phyloP scores from a whole-genome alignment of 2,329 filamentous ascomycete species.

The Dendrostoma leiphaemia region DNA sequence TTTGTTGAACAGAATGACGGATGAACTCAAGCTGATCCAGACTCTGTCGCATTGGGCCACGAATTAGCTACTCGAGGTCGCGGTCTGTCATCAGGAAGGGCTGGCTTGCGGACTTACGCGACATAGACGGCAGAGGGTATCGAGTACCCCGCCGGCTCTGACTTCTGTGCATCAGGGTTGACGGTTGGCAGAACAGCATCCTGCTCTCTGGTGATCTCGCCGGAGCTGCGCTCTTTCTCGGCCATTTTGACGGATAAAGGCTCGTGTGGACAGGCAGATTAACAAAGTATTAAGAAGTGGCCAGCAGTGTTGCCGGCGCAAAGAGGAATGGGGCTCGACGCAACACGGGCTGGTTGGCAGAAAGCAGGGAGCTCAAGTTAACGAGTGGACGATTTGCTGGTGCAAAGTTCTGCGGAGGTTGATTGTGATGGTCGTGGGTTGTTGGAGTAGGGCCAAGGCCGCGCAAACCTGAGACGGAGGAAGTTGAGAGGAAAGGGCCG shows the following conservation, averaged over 20 bases:
- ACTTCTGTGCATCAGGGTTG: slow-evolving; percentile 74
- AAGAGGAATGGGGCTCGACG: neutral
- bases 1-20: slow-evolving; percentile 99
- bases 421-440: neutral
- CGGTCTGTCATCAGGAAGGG: neutral
- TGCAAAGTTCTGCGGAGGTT: no score
- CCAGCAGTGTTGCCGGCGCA: slow-evolving; percentile 3
- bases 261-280: neutral
- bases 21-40: slow-evolving; percentile 91
- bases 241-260: slow-evolving; percentile 47
- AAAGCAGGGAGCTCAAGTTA: slow-evolving; percentile 4
- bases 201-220: slow-evolving; percentile 66
- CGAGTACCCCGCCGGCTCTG: slow-evolving; percentile 59
- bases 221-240: slow-evolving; percentile 82
- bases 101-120: slow-evolving; percentile 45
- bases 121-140: slow-evolving; percentile 88
- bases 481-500: neutral
- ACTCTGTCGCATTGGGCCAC: slow-evolving; percentile 49
- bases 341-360: neutral
- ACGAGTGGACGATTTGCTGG: slow-evolving; percentile 12
- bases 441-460: slow-evolving; percentile 3
- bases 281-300: neutral
- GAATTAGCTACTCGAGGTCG: neutral
- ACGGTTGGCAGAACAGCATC: slow-evolving; percentile 71
- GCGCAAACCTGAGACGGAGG: slow-evolving; percentile 4